These are phyloP conservation scores for Ustilago sp. DNA, from an alignment of 1,284 basidiomycete species.

Conservation along the genomic window DNA sequence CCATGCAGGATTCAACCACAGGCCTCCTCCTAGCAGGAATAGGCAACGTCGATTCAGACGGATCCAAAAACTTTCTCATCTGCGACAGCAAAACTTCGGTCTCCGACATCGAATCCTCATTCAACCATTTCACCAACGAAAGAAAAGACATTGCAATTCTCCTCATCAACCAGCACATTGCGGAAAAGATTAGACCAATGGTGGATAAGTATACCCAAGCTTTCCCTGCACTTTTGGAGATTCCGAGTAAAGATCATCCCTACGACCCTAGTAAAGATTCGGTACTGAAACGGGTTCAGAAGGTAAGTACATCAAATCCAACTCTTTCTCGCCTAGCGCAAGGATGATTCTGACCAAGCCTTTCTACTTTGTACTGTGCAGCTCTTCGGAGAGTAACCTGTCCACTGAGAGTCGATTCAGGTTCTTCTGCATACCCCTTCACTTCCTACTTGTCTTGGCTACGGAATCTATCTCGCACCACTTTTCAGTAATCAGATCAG, in stretches of 20 bases:
- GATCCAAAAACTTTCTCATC: conserved; percentile 67
- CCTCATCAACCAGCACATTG: conserved; percentile 69
- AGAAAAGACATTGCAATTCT: conserved; percentile 68
- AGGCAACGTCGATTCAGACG: conserved; percentile 64
- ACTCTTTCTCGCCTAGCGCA: neutral
- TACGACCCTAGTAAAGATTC: conserved; percentile 93
- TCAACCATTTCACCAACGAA: conserved; percentile 60
- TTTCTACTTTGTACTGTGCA: neutral
- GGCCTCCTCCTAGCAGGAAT: conserved; percentile 68
- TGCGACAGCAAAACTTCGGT: conserved; percentile 66
- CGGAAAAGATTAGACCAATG: conserved; percentile 91
- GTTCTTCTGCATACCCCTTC: neutral
- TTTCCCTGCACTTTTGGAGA: conserved; percentile 96
- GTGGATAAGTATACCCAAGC: conserved; percentile 95
- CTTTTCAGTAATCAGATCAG: too few relatives aligned
- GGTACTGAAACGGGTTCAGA: conserved; percentile 96
- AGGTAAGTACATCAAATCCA: conserved; percentile 44
- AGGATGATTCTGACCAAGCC: neutral
- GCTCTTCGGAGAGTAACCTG: conserved; percentile 19
- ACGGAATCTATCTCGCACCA: too few relatives aligned
- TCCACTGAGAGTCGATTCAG: neutral
- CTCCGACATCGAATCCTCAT: conserved; percentile 64
- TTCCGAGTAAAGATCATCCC: conserved; percentile 84
- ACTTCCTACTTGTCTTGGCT: too few relatives aligned
- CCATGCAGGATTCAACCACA: conserved; percentile 63